phyloP scores from a whole-genome alignment of 1,284 basidiomycete genomes.

The Acaromyces ingoldii region DNA sequence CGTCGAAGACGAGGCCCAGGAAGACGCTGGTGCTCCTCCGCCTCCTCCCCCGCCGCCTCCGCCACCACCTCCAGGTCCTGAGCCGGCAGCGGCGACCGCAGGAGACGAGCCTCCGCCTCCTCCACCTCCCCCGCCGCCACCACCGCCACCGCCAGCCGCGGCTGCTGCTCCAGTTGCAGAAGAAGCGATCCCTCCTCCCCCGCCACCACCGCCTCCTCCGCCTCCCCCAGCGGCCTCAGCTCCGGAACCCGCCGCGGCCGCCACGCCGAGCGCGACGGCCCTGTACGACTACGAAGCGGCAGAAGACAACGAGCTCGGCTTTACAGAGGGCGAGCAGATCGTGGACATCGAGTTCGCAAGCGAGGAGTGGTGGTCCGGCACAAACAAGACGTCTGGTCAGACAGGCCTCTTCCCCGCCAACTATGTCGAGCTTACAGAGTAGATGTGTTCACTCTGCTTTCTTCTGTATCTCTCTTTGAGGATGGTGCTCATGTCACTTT shows the following conservation, averaged over 20 bases:
- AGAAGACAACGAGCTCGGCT: slow-evolving; percentile 47
- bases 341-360: slow-evolving; percentile 46
- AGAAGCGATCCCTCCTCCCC: slow-evolving; percentile 4
- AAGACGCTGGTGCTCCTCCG: slow-evolving; percentile 6
- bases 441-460: too few species aligned
- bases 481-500: too few species aligned
- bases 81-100: slow-evolving; percentile 10
- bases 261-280: slow-evolving; percentile 30
- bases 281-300: slow-evolving; percentile 50
- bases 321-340: slow-evolving; percentile 46
- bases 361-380: slow-evolving; percentile 51
- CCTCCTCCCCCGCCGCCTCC: slow-evolving; percentile 18
- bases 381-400: slow-evolving; percentile 46
- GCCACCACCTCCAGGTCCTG: slow-evolving; percentile 12
- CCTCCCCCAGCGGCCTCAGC: slow-evolving; percentile 10
- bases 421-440: slow-evolving; percentile 28
- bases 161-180: background rate
- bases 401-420: slow-evolving; percentile 58
- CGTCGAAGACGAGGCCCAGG: slow-evolving; percentile 11
- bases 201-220: slow-evolving; percentile 13
- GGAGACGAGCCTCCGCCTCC: slow-evolving; percentile 10
- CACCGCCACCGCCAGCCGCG: slow-evolving; percentile 14
- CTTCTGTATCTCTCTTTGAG: background rate
- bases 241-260: slow-evolving; percentile 2
- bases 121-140: slow-evolving; percentile 19